Percentiles rank a stretch among this genome's conserved stretches.
Evolutionary conservation across 768 basidiomycete genomes (phyloP).

Genomic region (Ramaria rubella): DNA sequence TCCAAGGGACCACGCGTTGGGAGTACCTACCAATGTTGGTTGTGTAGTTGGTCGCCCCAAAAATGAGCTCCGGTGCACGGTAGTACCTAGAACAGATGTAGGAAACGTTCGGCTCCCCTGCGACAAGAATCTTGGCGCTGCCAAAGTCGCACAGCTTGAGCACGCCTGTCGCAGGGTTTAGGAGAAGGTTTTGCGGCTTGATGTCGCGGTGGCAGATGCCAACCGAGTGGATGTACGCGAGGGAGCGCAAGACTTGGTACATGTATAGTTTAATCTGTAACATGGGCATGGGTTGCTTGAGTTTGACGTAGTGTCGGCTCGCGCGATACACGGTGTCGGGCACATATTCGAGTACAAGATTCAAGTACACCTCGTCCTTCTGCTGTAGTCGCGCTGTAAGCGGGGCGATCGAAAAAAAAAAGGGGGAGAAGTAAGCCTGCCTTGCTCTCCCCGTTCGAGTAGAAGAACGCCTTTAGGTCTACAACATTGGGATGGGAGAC

Average conservation of each 20-base stretch:
- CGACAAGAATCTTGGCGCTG: conserved; percentile 95
- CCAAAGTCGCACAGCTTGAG: conserved; percentile 99
- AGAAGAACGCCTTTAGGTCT: conserved; percentile 96
- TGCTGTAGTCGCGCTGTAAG: conserved; percentile 27
- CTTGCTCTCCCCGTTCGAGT: conserved; percentile 95
- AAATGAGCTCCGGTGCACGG: conserved; percentile 97
- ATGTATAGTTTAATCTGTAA: conserved; percentile 99
- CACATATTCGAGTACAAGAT: conserved; percentile 98
- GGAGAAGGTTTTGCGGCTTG: conserved; percentile 97
- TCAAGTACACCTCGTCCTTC: conserved; percentile 99
- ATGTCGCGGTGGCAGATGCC: conserved; percentile 99
- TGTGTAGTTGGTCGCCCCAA: conserved; percentile 99
- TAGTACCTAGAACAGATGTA: conserved; percentile 99
- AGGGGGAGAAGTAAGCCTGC: conserved; percentile 36
- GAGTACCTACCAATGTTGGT: conserved; percentile 86
- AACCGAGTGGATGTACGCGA: conserved; percentile 98
- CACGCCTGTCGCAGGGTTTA: conserved; percentile 95
- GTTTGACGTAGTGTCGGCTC: conserved; percentile 96
- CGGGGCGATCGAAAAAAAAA: conserved; percentile 7
- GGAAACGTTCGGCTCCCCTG: conserved; percentile 97
- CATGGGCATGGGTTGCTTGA: conserved; percentile 99
- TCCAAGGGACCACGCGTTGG: conserved; percentile 3
- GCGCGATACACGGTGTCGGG: conserved; percentile 99
- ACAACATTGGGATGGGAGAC: conserved; percentile 97
- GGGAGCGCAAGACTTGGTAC: conserved; percentile 96